These are phyloP conservation scores for Sporothrix mexicana DNA, from an alignment of 2,329 filamentous ascomycete genomes.

Conservation along the genomic window DNA sequence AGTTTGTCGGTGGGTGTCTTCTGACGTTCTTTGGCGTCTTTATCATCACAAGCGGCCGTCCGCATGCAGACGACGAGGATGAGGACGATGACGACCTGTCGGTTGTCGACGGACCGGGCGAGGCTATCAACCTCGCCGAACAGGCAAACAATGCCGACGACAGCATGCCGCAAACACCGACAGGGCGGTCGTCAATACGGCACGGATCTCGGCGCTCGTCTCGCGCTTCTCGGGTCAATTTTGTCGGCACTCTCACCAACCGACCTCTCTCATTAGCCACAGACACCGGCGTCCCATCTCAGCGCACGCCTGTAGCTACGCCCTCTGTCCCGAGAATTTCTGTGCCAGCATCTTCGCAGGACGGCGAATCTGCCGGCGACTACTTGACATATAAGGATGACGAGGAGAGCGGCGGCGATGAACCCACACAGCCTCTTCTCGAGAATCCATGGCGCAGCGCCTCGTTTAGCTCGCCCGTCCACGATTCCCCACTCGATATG, in stretches of 20 bases:
- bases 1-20: slow-evolving; percentile 88
- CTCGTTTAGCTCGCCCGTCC: slow-evolving; percentile 22
- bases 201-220: slow-evolving; percentile 48
- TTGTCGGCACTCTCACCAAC: slow-evolving; percentile 49
- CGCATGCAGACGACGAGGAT: slow-evolving; percentile 62
- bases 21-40: slow-evolving; percentile 97
- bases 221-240: slow-evolving; percentile 54
- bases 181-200: not conserved
- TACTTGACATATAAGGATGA: slow-evolving; percentile 24
- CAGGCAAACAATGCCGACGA: slow-evolving; percentile 53
- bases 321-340: slow-evolving; percentile 33
- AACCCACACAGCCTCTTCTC: slow-evolving; percentile 47
- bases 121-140: slow-evolving; percentile 64
- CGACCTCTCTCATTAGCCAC: slow-evolving; percentile 44
- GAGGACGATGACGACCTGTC: slow-evolving; percentile 67
- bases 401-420: slow-evolving; percentile 24
- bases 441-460: slow-evolving; percentile 51
- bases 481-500: not conserved
- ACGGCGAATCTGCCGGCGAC: slow-evolving; percentile 42
- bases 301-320: slow-evolving; percentile 44
- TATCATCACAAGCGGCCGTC: slow-evolving; percentile 86
- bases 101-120: slow-evolving; percentile 57
- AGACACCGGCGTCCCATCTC: slow-evolving; percentile 47
- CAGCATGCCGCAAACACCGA: not conserved
- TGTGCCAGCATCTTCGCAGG: slow-evolving; percentile 34